A percentile compares a stretch with the other conserved stretches of the same genome.
Conservation (phyloP, 345 rosid genomes). For the Arabis alpina region DNA sequence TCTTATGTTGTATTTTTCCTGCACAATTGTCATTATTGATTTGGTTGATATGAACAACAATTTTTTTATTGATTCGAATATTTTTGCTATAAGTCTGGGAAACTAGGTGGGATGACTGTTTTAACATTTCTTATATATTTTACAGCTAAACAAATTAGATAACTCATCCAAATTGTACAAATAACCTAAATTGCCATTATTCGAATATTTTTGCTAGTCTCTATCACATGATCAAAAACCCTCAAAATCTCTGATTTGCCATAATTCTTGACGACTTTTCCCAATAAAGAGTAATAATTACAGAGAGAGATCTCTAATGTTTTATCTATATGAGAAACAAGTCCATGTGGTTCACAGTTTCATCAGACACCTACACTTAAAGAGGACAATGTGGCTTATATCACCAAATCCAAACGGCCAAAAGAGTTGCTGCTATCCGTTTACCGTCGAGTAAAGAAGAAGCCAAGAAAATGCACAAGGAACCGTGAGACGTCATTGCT, state of each 20-base stretch:
- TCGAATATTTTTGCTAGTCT: too few relatives aligned
- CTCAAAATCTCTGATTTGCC: constrained; percentile 7
- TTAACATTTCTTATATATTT: too few relatives aligned
- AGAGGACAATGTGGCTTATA: background rate
- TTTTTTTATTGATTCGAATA: too few relatives aligned
- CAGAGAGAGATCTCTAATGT: constrained; percentile 10
- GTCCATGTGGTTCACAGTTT: constrained; percentile 18
- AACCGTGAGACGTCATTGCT: background rate
- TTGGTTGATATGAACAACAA: too few relatives aligned
- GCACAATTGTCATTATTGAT: too few relatives aligned
- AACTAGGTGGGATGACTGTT: too few relatives aligned
- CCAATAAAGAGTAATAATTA: constrained; percentile 15
- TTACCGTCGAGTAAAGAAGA: background rate
- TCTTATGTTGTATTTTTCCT: too few relatives aligned
- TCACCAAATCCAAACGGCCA: background rate
- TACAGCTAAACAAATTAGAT: too few relatives aligned
- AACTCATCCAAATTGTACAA: background rate
- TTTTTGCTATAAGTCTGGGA: too few relatives aligned
- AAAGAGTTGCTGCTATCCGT: background rate
- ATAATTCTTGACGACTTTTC: constrained; percentile 13
- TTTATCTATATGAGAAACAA: constrained; percentile 14
- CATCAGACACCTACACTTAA: constrained; percentile 13
- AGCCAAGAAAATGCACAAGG: background rate
- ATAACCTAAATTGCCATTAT: too few relatives aligned
- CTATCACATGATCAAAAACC: constrained; percentile 27